A percentile compares a stretch with the other conserved stretches of the same genome.
These are phyloP conservation scores for Chaetomium globosum DNA, from an alignment of 2,329 filamentous ascomycete genomes.

Conservation along the genomic window DNA sequence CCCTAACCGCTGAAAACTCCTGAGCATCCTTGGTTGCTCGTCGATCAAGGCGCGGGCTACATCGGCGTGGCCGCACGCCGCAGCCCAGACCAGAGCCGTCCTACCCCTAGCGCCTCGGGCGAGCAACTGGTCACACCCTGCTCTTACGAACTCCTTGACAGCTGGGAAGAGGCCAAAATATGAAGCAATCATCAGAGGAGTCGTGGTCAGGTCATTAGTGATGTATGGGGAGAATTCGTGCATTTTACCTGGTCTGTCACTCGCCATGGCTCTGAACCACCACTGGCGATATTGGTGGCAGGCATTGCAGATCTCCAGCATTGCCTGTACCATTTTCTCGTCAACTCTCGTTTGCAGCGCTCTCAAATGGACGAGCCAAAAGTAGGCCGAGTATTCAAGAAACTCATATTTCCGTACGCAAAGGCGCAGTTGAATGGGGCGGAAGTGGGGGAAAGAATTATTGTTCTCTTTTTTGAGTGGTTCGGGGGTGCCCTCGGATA, in stretches of 20 bases:
- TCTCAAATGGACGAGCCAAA: constrained; percentile 36
- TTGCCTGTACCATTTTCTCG: constrained; percentile 19
- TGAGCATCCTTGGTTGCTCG: neutral
- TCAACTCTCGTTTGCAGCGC: constrained; percentile 13
- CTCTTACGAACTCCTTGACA: constrained; percentile 14
- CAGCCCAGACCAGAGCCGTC: constrained; percentile 26
- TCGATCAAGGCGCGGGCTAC: constrained; percentile 8
- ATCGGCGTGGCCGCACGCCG: constrained; percentile 14
- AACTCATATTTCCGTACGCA: constrained; percentile 16
- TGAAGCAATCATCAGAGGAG: constrained; percentile 27
- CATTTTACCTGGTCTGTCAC: too few species aligned
- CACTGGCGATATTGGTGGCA: constrained; percentile 18
- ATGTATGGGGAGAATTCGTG: too few species aligned
- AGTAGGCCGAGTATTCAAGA: constrained; percentile 34
- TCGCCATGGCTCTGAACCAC: constrained; percentile 26
- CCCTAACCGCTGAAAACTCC: neutral
- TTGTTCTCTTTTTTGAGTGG: too few species aligned
- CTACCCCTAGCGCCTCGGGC: neutral
- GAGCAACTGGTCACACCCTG: neutral
- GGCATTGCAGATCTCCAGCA: constrained; percentile 28
- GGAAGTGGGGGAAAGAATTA: neutral
- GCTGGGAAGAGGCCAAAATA: constrained; percentile 30
- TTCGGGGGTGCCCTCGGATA: neutral
- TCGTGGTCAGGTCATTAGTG: constrained; percentile 7
- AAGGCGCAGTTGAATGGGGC: neutral